Evolutionary conservation across 805 yeast species (phyloP).

Genomic region (Diddensiella caesifluorescens): DNA sequence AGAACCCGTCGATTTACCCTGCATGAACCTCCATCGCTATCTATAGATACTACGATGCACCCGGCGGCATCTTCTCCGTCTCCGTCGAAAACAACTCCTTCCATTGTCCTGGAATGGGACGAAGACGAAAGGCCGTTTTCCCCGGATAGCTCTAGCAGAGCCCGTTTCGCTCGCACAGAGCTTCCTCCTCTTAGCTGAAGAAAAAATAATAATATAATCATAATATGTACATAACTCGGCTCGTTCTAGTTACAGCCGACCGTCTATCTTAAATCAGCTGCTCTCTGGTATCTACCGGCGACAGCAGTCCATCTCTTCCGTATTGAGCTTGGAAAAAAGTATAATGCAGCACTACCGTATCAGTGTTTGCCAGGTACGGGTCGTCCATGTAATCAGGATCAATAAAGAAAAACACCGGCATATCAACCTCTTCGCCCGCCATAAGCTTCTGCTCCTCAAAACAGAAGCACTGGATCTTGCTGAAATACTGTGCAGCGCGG

Average conservation of each 20-base stretch:
- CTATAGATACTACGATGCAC: constrained; percentile 5
- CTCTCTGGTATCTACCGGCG: constrained; percentile 24
- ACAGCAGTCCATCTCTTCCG: constrained; percentile 23
- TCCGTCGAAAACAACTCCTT: constrained; percentile 18
- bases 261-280: neutral
- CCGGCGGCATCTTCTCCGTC: constrained; percentile 2
- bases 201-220: neutral
- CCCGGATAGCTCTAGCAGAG: neutral
- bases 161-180: constrained; percentile 13
- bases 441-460: constrained; percentile 91
- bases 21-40: constrained; percentile 13
- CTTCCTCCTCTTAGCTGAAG: constrained; percentile 13
- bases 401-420: constrained; percentile 96
- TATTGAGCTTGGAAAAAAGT: constrained; percentile 63
- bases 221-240: constrained; percentile 5
- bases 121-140: constrained; percentile 11
- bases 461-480: constrained; percentile 96
- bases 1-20: constrained; percentile 7
- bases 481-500: constrained; percentile 92
- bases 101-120: constrained; percentile 24
- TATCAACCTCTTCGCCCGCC: constrained; percentile 97
- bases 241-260: neutral
- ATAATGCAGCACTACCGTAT: constrained; percentile 85
- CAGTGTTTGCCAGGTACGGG: constrained; percentile 85
- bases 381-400: constrained; percentile 94